Base-by-base conservation (phyloP, 495 filamentous ascomycete species). In the Aspergillus campestris region DNA sequence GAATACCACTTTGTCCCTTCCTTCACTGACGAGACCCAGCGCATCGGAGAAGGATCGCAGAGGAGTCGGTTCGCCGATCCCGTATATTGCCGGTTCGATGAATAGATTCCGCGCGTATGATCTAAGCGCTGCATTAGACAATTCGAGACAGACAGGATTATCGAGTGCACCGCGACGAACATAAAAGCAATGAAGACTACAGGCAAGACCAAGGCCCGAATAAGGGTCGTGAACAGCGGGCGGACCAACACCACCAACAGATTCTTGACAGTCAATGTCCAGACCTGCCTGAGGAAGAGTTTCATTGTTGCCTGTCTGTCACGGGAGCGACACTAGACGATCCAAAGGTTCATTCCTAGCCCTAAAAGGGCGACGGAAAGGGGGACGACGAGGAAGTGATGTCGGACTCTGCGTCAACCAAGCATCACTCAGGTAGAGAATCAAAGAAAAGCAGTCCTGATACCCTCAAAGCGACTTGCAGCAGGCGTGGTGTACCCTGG, bases 181-280 rank as follows among this genome's bases (percentile, higher is more conserved):
- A 89, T 70, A 56, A 86, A 85, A 34, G 71, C 66, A 32, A 82
- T 75, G 50, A 89, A 80, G 18, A 82, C 64, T 36, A 92, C 70
- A 3, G 87, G 87, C 7, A 87, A 67, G 6, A 89, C 40, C 43
- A 91, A 78, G 2, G 84, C 82, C 31, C 83, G 79, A 24, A 86
- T 55, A n/a, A 73, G 40, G 0, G 86, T 89, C 5, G 79, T 71
- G 33, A 79, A 55, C 32, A 61, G 56, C 57, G 84, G 84, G 9
- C 89, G 82, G 42, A 73, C 42, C 44, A 87, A 60, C 32, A 80
- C 74, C 50, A 92, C 82, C 34, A 80, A 71, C 30, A 89, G 66
- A 52, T 84, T 94, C 67, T 95, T 94, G 51, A 64, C 59, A 45
- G 74, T 78, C 49, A 94, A 70, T 27, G 84, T 84, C 79, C 79